These are phyloP conservation scores for Chrysopogon serrulatus DNA, from an alignment of 176 grass and related monocot species.

Conservation along the genomic window DNA sequence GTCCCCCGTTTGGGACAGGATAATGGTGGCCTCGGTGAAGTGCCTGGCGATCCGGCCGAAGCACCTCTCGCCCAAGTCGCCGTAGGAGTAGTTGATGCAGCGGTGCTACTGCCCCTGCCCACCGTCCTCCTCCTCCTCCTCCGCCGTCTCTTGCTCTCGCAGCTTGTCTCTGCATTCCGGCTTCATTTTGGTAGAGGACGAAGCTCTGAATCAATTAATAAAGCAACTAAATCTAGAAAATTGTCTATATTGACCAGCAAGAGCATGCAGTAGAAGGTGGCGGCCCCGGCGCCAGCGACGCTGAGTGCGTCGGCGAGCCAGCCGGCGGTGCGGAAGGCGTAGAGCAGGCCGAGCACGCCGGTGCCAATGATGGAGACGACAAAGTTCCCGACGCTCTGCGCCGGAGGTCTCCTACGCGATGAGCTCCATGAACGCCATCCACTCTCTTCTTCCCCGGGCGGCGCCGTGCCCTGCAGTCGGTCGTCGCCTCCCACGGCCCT, in stretches of 20 bases:
- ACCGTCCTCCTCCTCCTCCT: constrained; percentile 15
- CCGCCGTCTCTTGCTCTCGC: constrained; percentile 43
- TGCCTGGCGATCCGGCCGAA: constrained; percentile 41
- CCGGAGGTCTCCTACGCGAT: too few species aligned
- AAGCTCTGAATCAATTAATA: not conserved
- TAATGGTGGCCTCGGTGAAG: constrained; percentile 73
- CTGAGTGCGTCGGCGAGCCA: constrained; percentile 61
- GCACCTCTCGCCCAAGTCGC: constrained; percentile 64
- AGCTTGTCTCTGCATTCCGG: constrained; percentile 72
- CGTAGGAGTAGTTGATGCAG: constrained; percentile 46
- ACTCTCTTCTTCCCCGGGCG: too few species aligned
- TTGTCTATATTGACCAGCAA: constrained; percentile 50
- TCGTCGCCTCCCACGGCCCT: too few species aligned
- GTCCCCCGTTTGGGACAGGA: constrained; percentile 71
- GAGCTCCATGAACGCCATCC: too few species aligned
- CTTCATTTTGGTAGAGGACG: constrained; percentile 2
- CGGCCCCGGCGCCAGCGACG: constrained; percentile 45
- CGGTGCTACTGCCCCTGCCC: not conserved
- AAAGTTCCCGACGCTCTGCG: constrained; percentile 82
- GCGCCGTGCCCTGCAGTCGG: too few species aligned
- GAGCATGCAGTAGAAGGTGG: constrained; percentile 90
- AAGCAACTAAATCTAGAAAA: not conserved
- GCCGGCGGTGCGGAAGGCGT: constrained; percentile 65
- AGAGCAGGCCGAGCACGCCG: constrained; percentile 77
- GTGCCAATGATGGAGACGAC: constrained; percentile 90